These are phyloP conservation scores for Argentina anserina DNA, from an alignment of 306 rosid genomes.

Conservation along the genomic window DNA sequence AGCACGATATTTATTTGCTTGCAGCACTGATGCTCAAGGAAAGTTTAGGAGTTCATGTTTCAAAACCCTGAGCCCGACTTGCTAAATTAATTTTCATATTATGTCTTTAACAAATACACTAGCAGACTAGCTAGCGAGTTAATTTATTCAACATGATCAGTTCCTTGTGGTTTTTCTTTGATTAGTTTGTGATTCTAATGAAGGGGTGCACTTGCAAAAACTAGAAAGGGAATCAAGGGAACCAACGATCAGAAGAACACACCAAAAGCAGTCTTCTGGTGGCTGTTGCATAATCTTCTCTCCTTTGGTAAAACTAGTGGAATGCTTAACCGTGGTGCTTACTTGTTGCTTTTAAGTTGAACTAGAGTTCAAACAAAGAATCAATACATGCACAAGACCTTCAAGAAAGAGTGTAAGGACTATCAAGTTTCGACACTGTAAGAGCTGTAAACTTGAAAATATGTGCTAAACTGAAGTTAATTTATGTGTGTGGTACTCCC, in stretches of 20 bases:
- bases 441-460: background rate
- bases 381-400: background rate
- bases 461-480: background rate
- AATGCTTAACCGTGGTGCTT: background rate
- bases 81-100: too few relatives aligned
- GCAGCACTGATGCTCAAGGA: too few relatives aligned
- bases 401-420: background rate
- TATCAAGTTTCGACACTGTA: background rate
- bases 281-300: constrained; percentile 4
- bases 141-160: background rate
- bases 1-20: too few relatives aligned
- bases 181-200: background rate
- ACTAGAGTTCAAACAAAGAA: background rate
- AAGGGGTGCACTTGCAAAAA: background rate
- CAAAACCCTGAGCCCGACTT: too few relatives aligned
- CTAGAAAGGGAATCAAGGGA: background rate
- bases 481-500: background rate
- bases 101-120: too few relatives aligned
- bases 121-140: too few relatives aligned
- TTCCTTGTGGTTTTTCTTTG: background rate
- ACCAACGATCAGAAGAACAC: background rate
- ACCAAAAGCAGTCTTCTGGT: background rate
- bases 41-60: too few relatives aligned
- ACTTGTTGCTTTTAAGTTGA: background rate
- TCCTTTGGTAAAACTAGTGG: background rate